Base-by-base conservation (phyloP, 768 basidiomycete genomes). In the Pisolithus marmoratus region DNA sequence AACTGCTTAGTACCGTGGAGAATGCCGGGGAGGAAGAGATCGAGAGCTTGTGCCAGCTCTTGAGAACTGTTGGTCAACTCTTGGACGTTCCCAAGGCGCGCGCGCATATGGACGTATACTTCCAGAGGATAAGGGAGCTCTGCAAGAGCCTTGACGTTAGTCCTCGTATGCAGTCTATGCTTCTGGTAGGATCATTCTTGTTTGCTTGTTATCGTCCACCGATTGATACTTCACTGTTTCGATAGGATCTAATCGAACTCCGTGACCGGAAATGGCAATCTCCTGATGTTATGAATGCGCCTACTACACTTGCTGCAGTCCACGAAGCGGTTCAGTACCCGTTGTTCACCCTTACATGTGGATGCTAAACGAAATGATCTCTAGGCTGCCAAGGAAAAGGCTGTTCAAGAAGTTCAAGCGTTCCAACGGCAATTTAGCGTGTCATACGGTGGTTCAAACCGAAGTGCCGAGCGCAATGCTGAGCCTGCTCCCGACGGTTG, bases 1-100 rank as follows among this genome's bases (percentile, higher is more conserved):
- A 94, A 72, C 80, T 97, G 11, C 76, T 98, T 14, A 82, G 86
- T 50, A 97, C 98, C 64, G 86, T 95, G 52, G 85, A 92, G 58
- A 89, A 91, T 62, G 95, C 94, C 0, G 94, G 96, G 64, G 95
- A 99, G 72, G 95, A 97, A 73, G 94, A 96, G 63, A 89, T 99
- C 57, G 95, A 98, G 77, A 90, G 87, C 45, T 78, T 96, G 52
- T 97, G 93, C 79, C 93, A 92, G 67, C 79, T 98, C 48, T 69
- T 99, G 47, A 79, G 85, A 19, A 98, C 94, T 7, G 90, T 95
- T 49, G 95, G 95, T 48, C 75, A 77, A 50, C 73, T 79, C 17
- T 81, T 97, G 48, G 96, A 99, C 61, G 86, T 83, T 8, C 70
- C 69, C 23, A 93, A 91, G 74, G 85, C 90, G 24, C 82, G 79